Evolutionary conservation across 306 rosid genomes (phyloP).

Genomic region (Malus asiatica): DNA sequence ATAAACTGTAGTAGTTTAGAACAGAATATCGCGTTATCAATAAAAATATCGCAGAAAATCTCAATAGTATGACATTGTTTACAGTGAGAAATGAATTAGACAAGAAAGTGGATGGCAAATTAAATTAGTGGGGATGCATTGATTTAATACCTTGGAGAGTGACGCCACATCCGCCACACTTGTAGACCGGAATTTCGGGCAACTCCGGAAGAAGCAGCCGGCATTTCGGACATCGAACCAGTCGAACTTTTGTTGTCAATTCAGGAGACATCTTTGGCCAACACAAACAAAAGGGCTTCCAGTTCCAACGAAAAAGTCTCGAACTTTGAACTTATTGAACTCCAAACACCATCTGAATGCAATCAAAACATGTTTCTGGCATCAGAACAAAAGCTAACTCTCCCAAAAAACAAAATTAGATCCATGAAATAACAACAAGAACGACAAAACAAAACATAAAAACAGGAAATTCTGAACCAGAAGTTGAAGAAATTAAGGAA

Average conservation of each 20-base stretch:
- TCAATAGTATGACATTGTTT: neutral
- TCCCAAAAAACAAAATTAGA: neutral
- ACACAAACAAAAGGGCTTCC: neutral
- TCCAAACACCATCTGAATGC: slow-evolving; percentile 16
- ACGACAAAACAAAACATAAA: neutral
- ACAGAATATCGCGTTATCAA: neutral
- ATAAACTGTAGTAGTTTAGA: neutral
- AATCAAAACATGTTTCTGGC: neutral
- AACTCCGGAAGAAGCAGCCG: slow-evolving; percentile 50
- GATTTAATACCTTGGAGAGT: slow-evolving; percentile 56
- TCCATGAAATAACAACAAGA: neutral
- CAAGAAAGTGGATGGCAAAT: neutral
- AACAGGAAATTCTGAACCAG: neutral
- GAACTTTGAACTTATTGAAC: neutral
- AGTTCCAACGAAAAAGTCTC: slow-evolving; percentile 13
- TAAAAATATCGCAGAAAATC: neutral
- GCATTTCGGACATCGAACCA: slow-evolving; percentile 83
- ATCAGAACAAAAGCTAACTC: neutral
- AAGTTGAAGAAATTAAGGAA: neutral
- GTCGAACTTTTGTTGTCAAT: slow-evolving; percentile 42
- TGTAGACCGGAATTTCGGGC: slow-evolving; percentile 46
- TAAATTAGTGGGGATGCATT: neutral
- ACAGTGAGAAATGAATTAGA: neutral
- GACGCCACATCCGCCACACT: slow-evolving; percentile 79
- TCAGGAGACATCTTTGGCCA: slow-evolving; percentile 38